Base-by-base conservation (phyloP, 164 flowering plant species). In the Tinospora cordifolia region DNA sequence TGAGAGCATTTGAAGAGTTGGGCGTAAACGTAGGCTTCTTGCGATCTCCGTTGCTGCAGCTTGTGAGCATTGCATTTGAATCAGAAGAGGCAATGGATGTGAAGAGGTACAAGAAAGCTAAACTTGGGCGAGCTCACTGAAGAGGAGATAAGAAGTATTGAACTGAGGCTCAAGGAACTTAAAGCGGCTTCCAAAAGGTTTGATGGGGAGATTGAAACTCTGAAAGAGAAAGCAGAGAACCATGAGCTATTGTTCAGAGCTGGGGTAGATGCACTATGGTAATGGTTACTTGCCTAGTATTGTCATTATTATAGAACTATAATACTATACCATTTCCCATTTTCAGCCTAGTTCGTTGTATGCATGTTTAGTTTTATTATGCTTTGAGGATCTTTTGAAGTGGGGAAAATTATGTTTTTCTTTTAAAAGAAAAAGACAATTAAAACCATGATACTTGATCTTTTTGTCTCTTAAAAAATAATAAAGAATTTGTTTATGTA, bases 11-110 rank as follows among this genome's bases (percentile, higher is more conserved):
- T 66, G 81, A 80, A 75, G 63, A 72, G n/a, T 44, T 86, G 51
- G 89, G 91, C 30, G 83, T 86, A 86, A 77, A 76, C 66, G 88
- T 88, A 9, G 81, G 77, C 8, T 88, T 88, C 71, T 72, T 88
- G 68, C 77, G 78, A 14, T 71, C 74, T 39, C 80, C 81, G 19
- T 46, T 86, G 15, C 39, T 73, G 24, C 71, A 58, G 66, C 78
- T 86, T 60, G 46, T 75, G 10, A 71, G 67, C 65, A 71, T 83
- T 54, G 75, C 83, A 36, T 70, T 62, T 38, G 85, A 86, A 17
- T 78, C 83, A 49, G 79, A 80, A 49, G 72, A 38, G 30, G 79
- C 80, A 19, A 8, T 58, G 30, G 76, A 80, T 17, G 22, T 76
- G 13, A 78, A 72, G 69, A 78, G 63, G 64, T 83, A 78, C n/a